Conservation (phyloP, 2,329 filamentous ascomycete genomes). For the Fusarium avenaceum region DNA sequence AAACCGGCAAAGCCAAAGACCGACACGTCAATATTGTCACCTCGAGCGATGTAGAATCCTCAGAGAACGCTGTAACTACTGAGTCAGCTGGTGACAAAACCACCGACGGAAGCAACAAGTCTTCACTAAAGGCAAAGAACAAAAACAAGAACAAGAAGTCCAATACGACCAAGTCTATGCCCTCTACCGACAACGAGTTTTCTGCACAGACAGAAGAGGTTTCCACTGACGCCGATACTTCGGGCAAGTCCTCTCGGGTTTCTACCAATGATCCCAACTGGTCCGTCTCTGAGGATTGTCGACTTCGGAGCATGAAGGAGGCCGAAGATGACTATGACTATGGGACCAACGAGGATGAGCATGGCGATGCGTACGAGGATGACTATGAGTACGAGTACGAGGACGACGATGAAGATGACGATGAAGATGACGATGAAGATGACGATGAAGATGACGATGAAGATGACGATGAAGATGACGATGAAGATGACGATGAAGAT, state of each 20-base stretch:
- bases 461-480: background rate
- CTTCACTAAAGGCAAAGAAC: slow-evolving; percentile 14
- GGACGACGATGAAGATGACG: background rate
- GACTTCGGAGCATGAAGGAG: slow-evolving; percentile 55
- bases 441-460: background rate
- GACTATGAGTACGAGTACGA: background rate
- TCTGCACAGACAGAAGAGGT: slow-evolving; percentile 3
- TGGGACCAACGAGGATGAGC: background rate
- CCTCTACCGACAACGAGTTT: slow-evolving; percentile 23
- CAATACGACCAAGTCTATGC: slow-evolving; percentile 2
- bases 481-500: background rate
- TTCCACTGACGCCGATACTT: slow-evolving; percentile 14
- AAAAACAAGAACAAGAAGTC: slow-evolving; percentile 23
- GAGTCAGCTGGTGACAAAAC: background rate
- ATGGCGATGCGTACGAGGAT: background rate
- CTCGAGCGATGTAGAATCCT: slow-evolving; percentile 11
- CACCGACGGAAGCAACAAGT: background rate
- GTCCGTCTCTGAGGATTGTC: slow-evolving; percentile 54
- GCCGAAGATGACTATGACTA: background rate
- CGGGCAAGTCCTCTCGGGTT: slow-evolving; percentile 11
- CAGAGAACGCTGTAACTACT: slow-evolving; percentile 1
- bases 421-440: background rate
- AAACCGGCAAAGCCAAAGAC: background rate
- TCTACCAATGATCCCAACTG: slow-evolving; percentile 41
- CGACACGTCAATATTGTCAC: slow-evolving; percentile 10